phyloP scores from a whole-genome alignment of 2,329 filamentous ascomycete species.

The Stagonosporopsis rhizophila region DNA sequence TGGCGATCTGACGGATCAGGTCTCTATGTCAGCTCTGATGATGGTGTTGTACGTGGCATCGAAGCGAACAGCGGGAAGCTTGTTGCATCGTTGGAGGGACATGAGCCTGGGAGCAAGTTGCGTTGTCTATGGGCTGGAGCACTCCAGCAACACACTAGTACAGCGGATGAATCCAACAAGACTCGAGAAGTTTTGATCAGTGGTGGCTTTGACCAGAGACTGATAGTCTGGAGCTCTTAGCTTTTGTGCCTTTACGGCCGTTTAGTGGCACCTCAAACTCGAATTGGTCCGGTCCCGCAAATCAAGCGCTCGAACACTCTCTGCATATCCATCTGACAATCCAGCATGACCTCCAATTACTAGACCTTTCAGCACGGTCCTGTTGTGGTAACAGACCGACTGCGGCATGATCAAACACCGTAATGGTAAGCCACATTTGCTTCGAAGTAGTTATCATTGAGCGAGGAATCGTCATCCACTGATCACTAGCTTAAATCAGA shows the following conservation, averaged over 20 bases:
- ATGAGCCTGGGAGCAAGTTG: constrained; percentile 65
- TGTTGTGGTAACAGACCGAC: background rate
- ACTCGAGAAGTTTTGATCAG: constrained; percentile 65
- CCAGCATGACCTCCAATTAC: background rate
- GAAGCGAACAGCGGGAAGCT: constrained; percentile 67
- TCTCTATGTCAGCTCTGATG: constrained; percentile 70
- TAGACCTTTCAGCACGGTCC: background rate
- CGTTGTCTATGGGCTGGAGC: constrained; percentile 64
- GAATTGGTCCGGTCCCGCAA: too few relatives aligned
- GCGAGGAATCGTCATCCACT: background rate
- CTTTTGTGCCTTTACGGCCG: background rate
- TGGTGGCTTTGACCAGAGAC: constrained; percentile 68
- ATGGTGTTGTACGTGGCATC: constrained; percentile 67
- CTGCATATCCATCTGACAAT: background rate
- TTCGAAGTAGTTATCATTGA: background rate
- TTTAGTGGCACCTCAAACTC: background rate
- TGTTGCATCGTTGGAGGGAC: constrained; percentile 58
- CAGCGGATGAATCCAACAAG: constrained; percentile 18
- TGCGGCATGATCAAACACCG: background rate
- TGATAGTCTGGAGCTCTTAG: constrained; percentile 61
- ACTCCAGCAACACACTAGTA: constrained; percentile 37
- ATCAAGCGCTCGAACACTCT: too few relatives aligned
- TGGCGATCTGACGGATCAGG: constrained; percentile 69
- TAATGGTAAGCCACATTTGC: background rate
- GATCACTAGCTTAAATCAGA: background rate